These are phyloP conservation scores for Plasmodium malariae DNA, from an alignment of 169 alveolate genomes.

Conservation along the genomic window DNA sequence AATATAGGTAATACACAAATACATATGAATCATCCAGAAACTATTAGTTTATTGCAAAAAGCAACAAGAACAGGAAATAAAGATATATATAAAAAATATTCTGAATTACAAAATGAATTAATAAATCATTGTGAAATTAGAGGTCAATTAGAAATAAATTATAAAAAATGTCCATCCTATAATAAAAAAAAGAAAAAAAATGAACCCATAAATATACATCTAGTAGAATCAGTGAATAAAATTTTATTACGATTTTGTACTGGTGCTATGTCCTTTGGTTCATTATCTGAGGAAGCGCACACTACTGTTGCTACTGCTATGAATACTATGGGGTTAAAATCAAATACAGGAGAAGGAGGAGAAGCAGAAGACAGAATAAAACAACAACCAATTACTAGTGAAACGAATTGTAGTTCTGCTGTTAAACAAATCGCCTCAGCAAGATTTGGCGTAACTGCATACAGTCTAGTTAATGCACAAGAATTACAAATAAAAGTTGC, in stretches of 20 bases:
- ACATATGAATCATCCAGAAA: constrained; percentile 85
- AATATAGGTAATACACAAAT: constrained; percentile 79
- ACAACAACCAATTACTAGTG: not conserved
- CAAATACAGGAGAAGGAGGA: constrained; percentile 90
- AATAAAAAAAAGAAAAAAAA: constrained; percentile 79
- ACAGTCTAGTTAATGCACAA: constrained; percentile 85
- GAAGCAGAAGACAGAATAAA: constrained; percentile 82
- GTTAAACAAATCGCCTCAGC: constrained; percentile 87
- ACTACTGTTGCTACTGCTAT: constrained; percentile 82
- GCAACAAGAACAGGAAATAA: constrained; percentile 79
- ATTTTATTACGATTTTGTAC: constrained; percentile 78
- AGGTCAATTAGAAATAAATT: constrained; percentile 83
- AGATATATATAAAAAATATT: constrained; percentile 78
- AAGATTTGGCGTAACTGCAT: constrained; percentile 87
- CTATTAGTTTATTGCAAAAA: constrained; percentile 82
- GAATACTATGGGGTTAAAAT: constrained; percentile 83
- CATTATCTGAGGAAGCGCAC: constrained; percentile 84
- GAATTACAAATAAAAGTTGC: constrained; percentile 86
- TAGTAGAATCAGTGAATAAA: constrained; percentile 72
- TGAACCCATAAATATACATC: constrained; percentile 81
- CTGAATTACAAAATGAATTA: constrained; percentile 78
- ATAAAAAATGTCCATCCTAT: constrained; percentile 79
- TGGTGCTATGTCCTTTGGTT: constrained; percentile 85
- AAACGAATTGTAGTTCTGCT: constrained; percentile 78
- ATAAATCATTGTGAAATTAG: constrained; percentile 81